Evolutionary conservation across 2,329 filamentous ascomycete genomes (phyloP).

Genomic region (Pseudophaeomoniella oleicola): DNA sequence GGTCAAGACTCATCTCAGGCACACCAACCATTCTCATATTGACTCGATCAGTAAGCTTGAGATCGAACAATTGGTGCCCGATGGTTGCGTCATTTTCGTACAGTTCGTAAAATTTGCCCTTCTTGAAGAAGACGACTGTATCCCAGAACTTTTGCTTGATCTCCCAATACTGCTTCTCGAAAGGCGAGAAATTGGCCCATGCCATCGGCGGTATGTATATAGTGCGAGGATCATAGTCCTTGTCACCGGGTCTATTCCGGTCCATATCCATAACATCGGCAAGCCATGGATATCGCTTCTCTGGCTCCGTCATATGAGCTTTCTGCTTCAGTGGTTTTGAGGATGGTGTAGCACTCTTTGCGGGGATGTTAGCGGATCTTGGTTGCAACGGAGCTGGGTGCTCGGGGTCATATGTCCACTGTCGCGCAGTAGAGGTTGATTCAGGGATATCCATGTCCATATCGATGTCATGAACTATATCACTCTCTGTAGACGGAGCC

Average conservation of each 20-base stretch:
- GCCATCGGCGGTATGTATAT: slow-evolving; percentile 76
- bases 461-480: slow-evolving; percentile 34
- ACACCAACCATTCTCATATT: slow-evolving; percentile 99
- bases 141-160: slow-evolving; percentile 98
- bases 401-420: slow-evolving; percentile 65
- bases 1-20: slow-evolving; percentile 83
- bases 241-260: slow-evolving; percentile 58
- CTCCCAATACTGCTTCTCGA: slow-evolving; percentile 98
- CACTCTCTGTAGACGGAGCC: slow-evolving; percentile 24
- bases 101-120: slow-evolving; percentile 97
- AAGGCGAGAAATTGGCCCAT: slow-evolving; percentile 74
- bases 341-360: slow-evolving; percentile 17
- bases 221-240: slow-evolving; percentile 81
- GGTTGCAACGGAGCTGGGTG: slow-evolving; percentile 37
- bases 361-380: slow-evolving; percentile 21
- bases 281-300: slow-evolving; percentile 80
- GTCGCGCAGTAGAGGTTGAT: slow-evolving; percentile 49
- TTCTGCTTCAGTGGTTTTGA: slow-evolving; percentile 40
- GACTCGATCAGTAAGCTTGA: slow-evolving; percentile 93
- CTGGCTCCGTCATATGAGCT: slow-evolving; percentile 67
- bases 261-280: slow-evolving; percentile 76
- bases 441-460: slow-evolving; percentile 40
- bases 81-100: slow-evolving; percentile 97
- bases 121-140: slow-evolving; percentile 98
- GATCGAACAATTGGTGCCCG: slow-evolving; percentile 88